Evolutionary conservation across 148 eudicot species (phyloP), one percentile per base, ranked within the genome.

Genomic region (Linanthus parryae): DNA sequence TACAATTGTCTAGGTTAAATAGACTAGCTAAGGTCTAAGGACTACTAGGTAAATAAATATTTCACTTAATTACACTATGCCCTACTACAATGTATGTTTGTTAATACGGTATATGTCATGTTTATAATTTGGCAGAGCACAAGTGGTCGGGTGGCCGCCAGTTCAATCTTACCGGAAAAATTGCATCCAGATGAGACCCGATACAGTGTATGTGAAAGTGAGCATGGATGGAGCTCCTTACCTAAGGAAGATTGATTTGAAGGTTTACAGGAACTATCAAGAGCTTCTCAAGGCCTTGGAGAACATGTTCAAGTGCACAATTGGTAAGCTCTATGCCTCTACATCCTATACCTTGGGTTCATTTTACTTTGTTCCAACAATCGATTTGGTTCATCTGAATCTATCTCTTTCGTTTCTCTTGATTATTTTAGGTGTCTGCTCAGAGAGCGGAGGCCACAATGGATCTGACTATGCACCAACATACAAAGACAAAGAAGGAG

Each of bases 221-320:
- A 77, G 82, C 74, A 74, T 83, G 85, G 90, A 83, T 61, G 90
- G 90, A 59, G 90, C 90, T 50, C 90, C 90, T 23, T 83, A 73
- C 56, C 57, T 83, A 2, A 79, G 91, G 42, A 83, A 83, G 63
- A 74, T 79, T 40, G 91, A 79, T 72, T 55, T 83, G 26, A 74
- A 73, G 44, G 59, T 77, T 29, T 79, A 71, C 67, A 46, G 37
- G 43, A 68, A 78, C 55, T 83, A 83, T 52, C 53, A 39, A 14
- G 83, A 83, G 66, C 72, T 83, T 18, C 58, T 79, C 54, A 55
- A 65, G 51, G 83, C 61, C 39, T 68, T 83, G 49, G 73, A 75
- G 52, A 67, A 26, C 9, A 79, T 83, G 85, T 79, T 83, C 74
- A 76, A 65, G 66, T 73, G 82, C 54, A 63, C 56, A 22, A 66